Evolutionary conservation across 768 basidiomycete genomes (phyloP).

Genomic region (Phylloporus sp.): DNA sequence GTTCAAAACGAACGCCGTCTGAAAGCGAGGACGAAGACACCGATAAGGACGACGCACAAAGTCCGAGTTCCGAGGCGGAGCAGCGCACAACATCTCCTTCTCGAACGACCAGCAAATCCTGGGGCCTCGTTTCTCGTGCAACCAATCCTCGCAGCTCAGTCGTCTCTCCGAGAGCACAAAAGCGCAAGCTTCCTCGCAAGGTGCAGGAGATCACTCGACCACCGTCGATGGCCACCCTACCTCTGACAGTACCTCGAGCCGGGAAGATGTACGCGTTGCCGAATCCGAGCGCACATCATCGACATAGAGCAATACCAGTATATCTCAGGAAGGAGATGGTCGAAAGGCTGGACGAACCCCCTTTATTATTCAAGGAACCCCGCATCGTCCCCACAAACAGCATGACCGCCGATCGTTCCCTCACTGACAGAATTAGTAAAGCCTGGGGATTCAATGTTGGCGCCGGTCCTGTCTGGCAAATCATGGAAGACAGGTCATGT

Average conservation of each 20-base stretch:
- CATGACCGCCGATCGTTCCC: conserved; percentile 45
- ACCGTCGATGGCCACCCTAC: conserved; percentile 5
- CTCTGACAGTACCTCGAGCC: conserved; percentile 9
- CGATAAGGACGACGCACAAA: conserved; percentile 17
- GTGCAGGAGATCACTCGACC: conserved; percentile 4
- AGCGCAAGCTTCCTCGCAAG: conserved; percentile 21
- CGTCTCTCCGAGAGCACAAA: conserved; percentile 10
- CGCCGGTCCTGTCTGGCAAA: conserved; percentile 73
- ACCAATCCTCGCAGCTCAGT: neutral
- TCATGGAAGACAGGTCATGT: conserved; percentile 74
- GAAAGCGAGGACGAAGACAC: conserved; percentile 32
- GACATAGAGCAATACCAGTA: conserved; percentile 66
- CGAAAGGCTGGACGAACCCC: conserved; percentile 54
- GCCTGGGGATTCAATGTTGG: conserved; percentile 75
- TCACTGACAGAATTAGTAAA: conserved; percentile 57
- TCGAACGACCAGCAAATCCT: neutral
- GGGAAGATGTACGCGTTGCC: conserved; percentile 54
- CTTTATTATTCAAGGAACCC: conserved; percentile 47
- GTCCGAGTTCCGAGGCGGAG: conserved; percentile 13
- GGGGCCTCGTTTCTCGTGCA: neutral
- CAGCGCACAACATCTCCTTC: conserved; percentile 7
- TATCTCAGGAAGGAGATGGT: conserved; percentile 46
- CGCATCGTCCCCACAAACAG: conserved; percentile 48
- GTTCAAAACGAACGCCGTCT: conserved; percentile 30
- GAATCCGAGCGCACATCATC: conserved; percentile 64